A percentile compares a stretch with the other conserved stretches of the same genome.
Conservation (phyloP, 2,329 filamentous ascomycete genomes). For the Scedosporium boydii region DNA sequence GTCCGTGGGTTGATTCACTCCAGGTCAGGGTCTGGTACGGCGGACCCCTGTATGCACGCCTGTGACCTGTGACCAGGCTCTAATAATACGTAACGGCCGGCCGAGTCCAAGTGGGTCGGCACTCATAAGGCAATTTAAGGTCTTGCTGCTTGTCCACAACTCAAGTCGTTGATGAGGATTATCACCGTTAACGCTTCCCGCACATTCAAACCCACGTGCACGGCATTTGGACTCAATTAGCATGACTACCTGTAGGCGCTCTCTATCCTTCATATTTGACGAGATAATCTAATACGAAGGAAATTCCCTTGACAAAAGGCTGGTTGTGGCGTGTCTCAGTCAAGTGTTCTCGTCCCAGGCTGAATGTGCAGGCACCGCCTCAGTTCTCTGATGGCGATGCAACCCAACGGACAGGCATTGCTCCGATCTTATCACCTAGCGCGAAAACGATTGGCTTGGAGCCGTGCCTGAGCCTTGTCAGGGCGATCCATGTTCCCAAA, state of each 20-base stretch:
- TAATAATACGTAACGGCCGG: too few relatives aligned
- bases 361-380: background rate
- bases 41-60: too few relatives aligned
- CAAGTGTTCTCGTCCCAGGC: background rate
- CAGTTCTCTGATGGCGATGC: background rate
- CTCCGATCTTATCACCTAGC: background rate
- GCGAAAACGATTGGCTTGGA: background rate
- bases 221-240: too few relatives aligned
- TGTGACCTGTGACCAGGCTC: too few relatives aligned
- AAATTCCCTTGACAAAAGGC: background rate
- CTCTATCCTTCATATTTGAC: background rate
- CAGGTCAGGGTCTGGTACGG: too few relatives aligned
- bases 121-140: too few relatives aligned
- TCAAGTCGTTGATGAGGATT: background rate
- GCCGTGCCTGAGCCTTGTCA: too few relatives aligned
- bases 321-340: background rate
- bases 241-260: background rate
- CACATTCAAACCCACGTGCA: background rate
- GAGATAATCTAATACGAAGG: background rate
- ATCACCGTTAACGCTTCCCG: background rate
- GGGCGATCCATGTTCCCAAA: background rate
- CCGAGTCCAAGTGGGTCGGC: too few relatives aligned
- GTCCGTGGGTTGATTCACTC: background rate
- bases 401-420: background rate
- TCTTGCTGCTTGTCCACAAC: background rate